Evolutionary conservation across 2,329 filamentous ascomycete species (phyloP).

Genomic region (Nemania sp.): DNA sequence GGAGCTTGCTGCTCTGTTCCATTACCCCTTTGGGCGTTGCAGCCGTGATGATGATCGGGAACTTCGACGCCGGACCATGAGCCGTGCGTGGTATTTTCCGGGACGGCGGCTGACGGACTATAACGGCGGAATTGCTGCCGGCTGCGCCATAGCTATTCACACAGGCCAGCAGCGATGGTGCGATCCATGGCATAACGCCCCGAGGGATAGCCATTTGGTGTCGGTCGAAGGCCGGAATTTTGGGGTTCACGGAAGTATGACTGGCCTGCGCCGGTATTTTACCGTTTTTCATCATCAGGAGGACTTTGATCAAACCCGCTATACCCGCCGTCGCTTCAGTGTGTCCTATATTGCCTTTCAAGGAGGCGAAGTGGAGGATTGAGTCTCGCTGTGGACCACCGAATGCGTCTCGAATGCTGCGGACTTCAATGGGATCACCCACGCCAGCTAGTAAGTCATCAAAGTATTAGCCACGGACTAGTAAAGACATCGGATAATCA

Average conservation of each 20-base stretch:
- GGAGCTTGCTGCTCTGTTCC: constrained; percentile 16
- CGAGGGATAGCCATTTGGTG: background rate
- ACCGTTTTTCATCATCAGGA: constrained; percentile 28
- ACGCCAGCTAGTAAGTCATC: no score
- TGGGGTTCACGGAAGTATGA: constrained; percentile 2
- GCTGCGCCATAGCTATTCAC: constrained; percentile 31
- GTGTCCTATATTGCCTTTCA: constrained; percentile 35
- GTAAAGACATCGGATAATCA: no score
- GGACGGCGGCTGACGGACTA: constrained; percentile 2
- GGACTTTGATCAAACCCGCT: constrained; percentile 27
- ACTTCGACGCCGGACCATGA: no score
- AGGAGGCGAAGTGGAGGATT: constrained; percentile 31
- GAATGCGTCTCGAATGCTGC: background rate
- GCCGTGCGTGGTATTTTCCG: no score
- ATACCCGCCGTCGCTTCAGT: constrained; percentile 28
- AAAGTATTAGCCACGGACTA: no score
- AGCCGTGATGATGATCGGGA: background rate
- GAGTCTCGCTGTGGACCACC: background rate
- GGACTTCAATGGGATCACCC: constrained; percentile 12
- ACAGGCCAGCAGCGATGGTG: constrained; percentile 1
- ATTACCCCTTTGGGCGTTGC: no score
- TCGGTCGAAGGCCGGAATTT: background rate
- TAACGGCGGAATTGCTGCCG: constrained; percentile 28
- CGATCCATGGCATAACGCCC: no score
- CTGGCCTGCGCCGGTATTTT: constrained; percentile 26